phyloP scores from a whole-genome alignment of 2,329 filamentous ascomycete genomes.

The Cladosporium sp. region DNA sequence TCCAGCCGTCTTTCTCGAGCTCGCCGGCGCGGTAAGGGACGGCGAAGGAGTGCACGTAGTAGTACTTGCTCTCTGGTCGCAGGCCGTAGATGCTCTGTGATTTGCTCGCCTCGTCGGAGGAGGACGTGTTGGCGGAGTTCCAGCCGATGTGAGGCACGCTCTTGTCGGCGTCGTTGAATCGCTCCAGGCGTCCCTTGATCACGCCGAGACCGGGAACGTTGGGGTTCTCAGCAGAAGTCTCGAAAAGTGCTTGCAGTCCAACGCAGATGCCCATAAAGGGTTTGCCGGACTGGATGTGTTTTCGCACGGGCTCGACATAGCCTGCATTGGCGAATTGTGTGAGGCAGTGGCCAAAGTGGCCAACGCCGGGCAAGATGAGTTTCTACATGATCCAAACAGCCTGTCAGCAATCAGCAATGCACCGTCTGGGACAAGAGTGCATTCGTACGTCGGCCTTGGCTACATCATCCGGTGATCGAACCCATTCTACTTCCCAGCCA shows the following conservation, averaged over 20 bases:
- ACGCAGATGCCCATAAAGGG: conserved; percentile 98
- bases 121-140: conserved; percentile 74
- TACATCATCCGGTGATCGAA: conserved; percentile 78
- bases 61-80: conserved; percentile 81
- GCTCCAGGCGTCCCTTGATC: conserved; percentile 63
- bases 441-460: conserved; percentile 67
- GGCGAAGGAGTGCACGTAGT: conserved; percentile 96
- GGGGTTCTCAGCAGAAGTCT: conserved; percentile 74
- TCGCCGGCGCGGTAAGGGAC: conserved; percentile 66
- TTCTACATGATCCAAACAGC: conserved; percentile 48
- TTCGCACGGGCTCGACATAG: conserved; percentile 73
- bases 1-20: conserved; percentile 79
- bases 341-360: conserved; percentile 95
- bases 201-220: conserved; percentile 67
- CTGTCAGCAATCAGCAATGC: conserved; percentile 29
- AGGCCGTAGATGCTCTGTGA: conserved; percentile 68
- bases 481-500: conserved; percentile 89
- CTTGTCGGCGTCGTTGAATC: conserved; percentile 72
- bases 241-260: conserved; percentile 83
- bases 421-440: neutral
- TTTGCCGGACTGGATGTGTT: conserved; percentile 84
- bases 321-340: conserved; percentile 74
- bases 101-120: conserved; percentile 33
- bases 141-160: conserved; percentile 98
- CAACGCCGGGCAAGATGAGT: conserved; percentile 92